phyloP scores from a whole-genome alignment of 306 rosid species.

The Dalbergia cultrata region DNA sequence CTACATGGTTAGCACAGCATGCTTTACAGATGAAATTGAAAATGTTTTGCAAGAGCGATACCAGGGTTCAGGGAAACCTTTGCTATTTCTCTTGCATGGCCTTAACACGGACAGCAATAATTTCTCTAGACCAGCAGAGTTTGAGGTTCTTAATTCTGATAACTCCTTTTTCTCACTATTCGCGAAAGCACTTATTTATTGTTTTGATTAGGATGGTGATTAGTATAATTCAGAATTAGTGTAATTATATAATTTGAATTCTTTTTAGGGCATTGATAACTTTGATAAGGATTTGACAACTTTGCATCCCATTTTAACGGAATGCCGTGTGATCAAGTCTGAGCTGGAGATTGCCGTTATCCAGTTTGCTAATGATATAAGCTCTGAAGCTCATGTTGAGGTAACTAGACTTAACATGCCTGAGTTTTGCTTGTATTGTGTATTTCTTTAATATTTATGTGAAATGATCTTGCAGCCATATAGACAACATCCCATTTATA shows the following conservation, averaged over 20 bases:
- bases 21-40: conserved; percentile 63
- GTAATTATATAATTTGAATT: conserved; percentile 32
- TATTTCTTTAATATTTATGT: conserved; percentile 23
- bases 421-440: conserved; percentile 16
- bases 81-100: conserved; percentile 83
- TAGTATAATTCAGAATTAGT: neutral
- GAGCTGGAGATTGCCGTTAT: conserved; percentile 83
- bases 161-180: conserved; percentile 7
- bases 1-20: conserved; percentile 64
- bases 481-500: neutral
- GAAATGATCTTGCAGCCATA: conserved; percentile 27
- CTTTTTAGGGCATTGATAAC: conserved; percentile 67
- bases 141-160: conserved; percentile 66
- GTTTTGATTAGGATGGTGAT: conserved; percentile 23
- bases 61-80: conserved; percentile 65
- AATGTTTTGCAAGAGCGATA: conserved; percentile 61
- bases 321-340: conserved; percentile 89
- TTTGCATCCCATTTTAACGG: conserved; percentile 89
- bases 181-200: neutral
- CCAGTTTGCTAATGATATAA: conserved; percentile 91
- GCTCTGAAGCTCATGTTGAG: conserved; percentile 95
- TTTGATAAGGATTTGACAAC: conserved; percentile 74
- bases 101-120: conserved; percentile 82
- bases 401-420: conserved; percentile 50
- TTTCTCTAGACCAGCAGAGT: conserved; percentile 73